Percentiles rank a stretch among this genome's conserved stretches.
Conservation (phyloP, 805 yeast genomes). For the Isabelozyma heimii region DNA sequence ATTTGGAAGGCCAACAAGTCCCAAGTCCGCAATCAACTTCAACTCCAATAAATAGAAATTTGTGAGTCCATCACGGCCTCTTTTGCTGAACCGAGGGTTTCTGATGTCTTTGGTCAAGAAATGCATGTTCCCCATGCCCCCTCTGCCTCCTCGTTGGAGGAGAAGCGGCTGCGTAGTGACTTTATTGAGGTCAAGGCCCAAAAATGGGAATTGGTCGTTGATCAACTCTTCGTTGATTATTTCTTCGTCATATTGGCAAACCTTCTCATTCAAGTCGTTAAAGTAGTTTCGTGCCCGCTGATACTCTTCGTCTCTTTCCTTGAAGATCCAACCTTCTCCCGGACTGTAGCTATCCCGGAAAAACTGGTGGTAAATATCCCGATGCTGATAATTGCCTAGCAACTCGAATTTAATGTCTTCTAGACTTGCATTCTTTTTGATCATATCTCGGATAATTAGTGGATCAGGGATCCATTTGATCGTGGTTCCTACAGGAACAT, state of each 20-base stretch:
- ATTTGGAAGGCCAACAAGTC: slow-evolving; percentile 92
- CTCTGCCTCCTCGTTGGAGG: slow-evolving; percentile 80
- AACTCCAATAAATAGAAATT: slow-evolving; percentile 75
- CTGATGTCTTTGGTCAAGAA: slow-evolving; percentile 79
- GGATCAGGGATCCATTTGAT: slow-evolving; percentile 85
- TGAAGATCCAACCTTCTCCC: slow-evolving; percentile 89
- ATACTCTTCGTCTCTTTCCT: slow-evolving; percentile 70
- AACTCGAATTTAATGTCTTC: background rate
- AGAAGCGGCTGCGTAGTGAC: slow-evolving; percentile 66
- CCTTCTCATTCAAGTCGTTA: slow-evolving; percentile 57
- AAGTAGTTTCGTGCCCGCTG: slow-evolving; percentile 69
- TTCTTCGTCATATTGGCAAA: slow-evolving; percentile 61
- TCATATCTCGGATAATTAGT: slow-evolving; percentile 32
- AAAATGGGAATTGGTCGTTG: slow-evolving; percentile 71
- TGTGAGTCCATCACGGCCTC: slow-evolving; percentile 70
- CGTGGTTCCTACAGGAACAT: slow-evolving; percentile 90
- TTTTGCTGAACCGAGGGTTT: slow-evolving; percentile 85
- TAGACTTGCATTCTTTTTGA: slow-evolving; percentile 12
- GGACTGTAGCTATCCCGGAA: slow-evolving; percentile 57
- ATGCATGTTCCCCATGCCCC: slow-evolving; percentile 97
- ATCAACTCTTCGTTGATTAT: slow-evolving; percentile 54
- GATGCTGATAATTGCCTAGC: background rate
- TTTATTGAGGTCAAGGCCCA: slow-evolving; percentile 71
- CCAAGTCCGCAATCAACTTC: slow-evolving; percentile 87
- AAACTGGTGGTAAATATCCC: slow-evolving; percentile 41